Evolutionary conservation across 257 asterid species (phyloP).

Genomic region (Paraleonurus japonicus): DNA sequence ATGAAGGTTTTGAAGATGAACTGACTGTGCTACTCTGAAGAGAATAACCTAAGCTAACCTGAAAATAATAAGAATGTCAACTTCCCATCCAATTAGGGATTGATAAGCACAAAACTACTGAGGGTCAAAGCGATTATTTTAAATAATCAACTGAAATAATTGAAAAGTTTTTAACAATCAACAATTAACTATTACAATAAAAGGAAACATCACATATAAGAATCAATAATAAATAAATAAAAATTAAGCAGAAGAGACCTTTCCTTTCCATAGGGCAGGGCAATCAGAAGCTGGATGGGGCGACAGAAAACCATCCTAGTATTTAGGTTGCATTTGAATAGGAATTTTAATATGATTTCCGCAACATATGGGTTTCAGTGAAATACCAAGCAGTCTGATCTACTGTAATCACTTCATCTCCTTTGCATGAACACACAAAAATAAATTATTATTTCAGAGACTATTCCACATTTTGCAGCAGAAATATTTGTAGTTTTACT

Average conservation of each 20-base stretch:
- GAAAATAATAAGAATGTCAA: slow-evolving; percentile 28
- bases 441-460: too few species aligned
- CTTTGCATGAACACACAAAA: too few species aligned
- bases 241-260: slow-evolving; percentile 37
- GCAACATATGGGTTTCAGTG: neutral
- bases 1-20: slow-evolving; percentile 21
- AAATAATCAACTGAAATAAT: neutral
- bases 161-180: neutral
- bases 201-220: neutral
- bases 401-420: too few species aligned
- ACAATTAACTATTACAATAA: neutral
- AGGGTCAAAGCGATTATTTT: neutral
- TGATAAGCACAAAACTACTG: neutral
- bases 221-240: neutral
- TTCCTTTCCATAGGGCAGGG: slow-evolving; percentile 40
- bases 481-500: too few species aligned
- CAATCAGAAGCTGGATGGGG: slow-evolving; percentile 27
- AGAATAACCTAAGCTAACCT: slow-evolving; percentile 38
- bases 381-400: neutral
- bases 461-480: neutral
- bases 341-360: neutral
- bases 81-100: neutral
- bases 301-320: slow-evolving; percentile 18
- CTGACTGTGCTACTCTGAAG: slow-evolving; percentile 20
- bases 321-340: neutral